These are phyloP conservation scores for Hemileccinum impolitum DNA, from an alignment of 768 basidiomycete species.

Conservation along the genomic window DNA sequence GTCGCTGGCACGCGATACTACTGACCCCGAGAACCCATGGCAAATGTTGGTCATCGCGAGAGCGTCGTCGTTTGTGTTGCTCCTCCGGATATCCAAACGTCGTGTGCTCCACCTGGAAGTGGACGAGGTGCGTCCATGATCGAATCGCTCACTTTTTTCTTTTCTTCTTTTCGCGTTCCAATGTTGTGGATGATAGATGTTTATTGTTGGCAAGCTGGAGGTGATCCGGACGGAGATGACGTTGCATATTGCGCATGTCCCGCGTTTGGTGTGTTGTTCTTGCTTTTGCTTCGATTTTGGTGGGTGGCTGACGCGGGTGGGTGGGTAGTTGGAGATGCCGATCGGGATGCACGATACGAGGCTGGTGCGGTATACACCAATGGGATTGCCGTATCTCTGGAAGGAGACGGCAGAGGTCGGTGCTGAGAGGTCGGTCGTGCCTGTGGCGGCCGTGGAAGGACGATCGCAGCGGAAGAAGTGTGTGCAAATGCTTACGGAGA, in stretches of 20 bases:
- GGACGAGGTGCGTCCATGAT: background rate
- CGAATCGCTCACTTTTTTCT: too few species aligned
- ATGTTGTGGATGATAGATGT: slow-evolving; percentile 4
- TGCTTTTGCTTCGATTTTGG: background rate
- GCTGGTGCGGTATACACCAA: slow-evolving; percentile 16
- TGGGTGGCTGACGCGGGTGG: slow-evolving; percentile 1
- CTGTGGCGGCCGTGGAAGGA: background rate
- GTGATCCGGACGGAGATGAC: slow-evolving; percentile 18
- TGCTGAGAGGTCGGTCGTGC: background rate
- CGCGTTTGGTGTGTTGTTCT: slow-evolving; percentile 17
- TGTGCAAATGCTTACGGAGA: slow-evolving; percentile 20
- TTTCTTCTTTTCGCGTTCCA: too few species aligned
- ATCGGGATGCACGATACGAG: slow-evolving; percentile 15
- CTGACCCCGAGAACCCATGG: background rate
- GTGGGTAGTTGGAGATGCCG: slow-evolving; percentile 12
- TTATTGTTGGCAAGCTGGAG: slow-evolving; percentile 15
- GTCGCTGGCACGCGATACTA: background rate
- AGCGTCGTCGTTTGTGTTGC: slow-evolving; percentile 17
- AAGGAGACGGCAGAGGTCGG: slow-evolving; percentile 2
- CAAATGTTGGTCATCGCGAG: slow-evolving; percentile 21
- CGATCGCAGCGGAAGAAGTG: slow-evolving; percentile 13
- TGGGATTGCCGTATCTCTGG: slow-evolving; percentile 15
- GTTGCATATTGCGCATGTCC: slow-evolving; percentile 8
- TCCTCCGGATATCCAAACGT: slow-evolving; percentile 15
- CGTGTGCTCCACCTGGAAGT: slow-evolving; percentile 24